A percentile compares a stretch with the other conserved stretches of the same genome.
Conservation (phyloP, 2,329 filamentous ascomycete species). For the Furcasterigmium furcatum region DNA sequence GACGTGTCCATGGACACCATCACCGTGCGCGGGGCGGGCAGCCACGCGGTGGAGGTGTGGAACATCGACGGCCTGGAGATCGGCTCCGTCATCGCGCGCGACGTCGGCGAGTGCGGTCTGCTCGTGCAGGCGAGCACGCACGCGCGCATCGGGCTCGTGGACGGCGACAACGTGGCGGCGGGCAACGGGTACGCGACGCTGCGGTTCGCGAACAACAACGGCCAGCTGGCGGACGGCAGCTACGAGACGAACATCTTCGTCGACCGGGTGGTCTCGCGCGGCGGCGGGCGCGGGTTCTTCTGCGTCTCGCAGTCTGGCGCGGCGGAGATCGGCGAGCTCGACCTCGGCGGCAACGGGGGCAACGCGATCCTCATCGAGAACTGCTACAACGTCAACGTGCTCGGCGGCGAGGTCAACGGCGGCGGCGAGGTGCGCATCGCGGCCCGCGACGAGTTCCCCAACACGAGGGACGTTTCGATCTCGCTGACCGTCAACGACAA, state of each 20-base stretch:
- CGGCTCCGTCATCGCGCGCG: constrained; percentile 46
- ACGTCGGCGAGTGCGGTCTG: constrained; percentile 55
- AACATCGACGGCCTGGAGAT: constrained; percentile 54
- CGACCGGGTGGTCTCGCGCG: constrained; percentile 50
- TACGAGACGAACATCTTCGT: constrained; percentile 51
- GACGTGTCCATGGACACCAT: constrained; percentile 53
- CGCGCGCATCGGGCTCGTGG: constrained; percentile 49
- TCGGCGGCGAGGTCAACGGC: constrained; percentile 46
- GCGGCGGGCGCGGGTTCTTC: constrained; percentile 54
- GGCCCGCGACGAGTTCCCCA: constrained; percentile 50
- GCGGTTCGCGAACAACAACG: constrained; percentile 55
- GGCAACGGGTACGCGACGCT: constrained; percentile 54
- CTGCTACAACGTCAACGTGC: constrained; percentile 52
- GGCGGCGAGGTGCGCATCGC: constrained; percentile 53
- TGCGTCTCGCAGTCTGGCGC: constrained; percentile 54
- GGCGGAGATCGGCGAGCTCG: constrained; percentile 44
- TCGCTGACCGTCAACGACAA: constrained; percentile 44
- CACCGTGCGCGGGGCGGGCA: constrained; percentile 47
- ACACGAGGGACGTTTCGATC: constrained; percentile 47
- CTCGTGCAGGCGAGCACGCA: constrained; percentile 51
- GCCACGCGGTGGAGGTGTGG: constrained; percentile 57
- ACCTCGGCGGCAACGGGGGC: constrained; percentile 50
- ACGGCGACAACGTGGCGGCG: constrained; percentile 50
- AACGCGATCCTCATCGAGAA: constrained; percentile 58
- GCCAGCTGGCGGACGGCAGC: constrained; percentile 38